Evolutionary conservation across 495 filamentous ascomycete genomes (phyloP).

Genomic region (Neurospora pannonica): DNA sequence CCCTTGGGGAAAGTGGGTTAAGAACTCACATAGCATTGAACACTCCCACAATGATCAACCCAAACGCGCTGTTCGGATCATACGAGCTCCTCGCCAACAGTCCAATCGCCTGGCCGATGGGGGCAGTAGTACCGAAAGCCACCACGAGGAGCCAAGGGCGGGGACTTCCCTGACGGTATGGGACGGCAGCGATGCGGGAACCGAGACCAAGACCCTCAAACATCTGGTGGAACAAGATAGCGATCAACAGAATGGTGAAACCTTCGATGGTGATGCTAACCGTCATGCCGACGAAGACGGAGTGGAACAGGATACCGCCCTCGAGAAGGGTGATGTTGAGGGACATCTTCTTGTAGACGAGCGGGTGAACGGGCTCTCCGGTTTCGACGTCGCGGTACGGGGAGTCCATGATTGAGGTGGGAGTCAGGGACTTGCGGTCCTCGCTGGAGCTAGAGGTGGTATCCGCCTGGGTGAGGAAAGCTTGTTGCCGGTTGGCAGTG

Average conservation of each 20-base stretch:
- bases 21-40: conserved; percentile 56
- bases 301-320: conserved; percentile 51
- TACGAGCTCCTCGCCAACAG: conserved; percentile 48
- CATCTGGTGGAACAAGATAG: conserved; percentile 61
- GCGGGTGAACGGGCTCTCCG: conserved; percentile 30
- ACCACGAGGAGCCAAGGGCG: conserved; percentile 57
- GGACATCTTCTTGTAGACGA: conserved; percentile 38
- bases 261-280: conserved; percentile 54
- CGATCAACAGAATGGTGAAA: conserved; percentile 57
- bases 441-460: conserved; percentile 7
- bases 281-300: conserved; percentile 60
- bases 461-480: conserved; percentile 1
- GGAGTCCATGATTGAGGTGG: conserved; percentile 9
- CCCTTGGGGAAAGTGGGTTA: neutral
- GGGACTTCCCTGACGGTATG: conserved; percentile 36
- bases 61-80: conserved; percentile 54
- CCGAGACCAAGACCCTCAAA: conserved; percentile 64
- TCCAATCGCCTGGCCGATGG: conserved; percentile 52
- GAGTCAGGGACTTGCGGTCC: conserved; percentile 18
- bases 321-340: conserved; percentile 47
- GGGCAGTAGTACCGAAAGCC: conserved; percentile 50
- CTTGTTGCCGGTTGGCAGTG: neutral
- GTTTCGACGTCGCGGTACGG: conserved; percentile 33
- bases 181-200: conserved; percentile 49
- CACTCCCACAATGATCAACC: conserved; percentile 55